These are phyloP conservation scores for Prosopis cineraria DNA, from an alignment of 306 rosid species.

Conservation along the genomic window DNA sequence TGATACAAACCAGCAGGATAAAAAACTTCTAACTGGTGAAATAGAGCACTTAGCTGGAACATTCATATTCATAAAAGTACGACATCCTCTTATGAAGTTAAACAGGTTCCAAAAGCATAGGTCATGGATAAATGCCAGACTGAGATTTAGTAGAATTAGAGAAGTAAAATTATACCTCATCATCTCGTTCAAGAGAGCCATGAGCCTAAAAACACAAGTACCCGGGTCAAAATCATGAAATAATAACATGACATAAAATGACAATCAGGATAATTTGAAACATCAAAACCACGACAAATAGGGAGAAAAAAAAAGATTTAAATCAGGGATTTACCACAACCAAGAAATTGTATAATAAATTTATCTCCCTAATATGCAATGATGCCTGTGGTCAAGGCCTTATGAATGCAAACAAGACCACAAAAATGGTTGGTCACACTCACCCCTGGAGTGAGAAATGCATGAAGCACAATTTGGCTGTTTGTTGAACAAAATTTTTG, in stretches of 20 bases:
- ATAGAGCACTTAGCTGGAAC: neutral
- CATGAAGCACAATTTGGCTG: neutral
- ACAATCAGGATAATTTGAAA: constrained; percentile 16
- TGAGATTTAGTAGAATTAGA: constrained; percentile 5
- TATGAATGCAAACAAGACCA: constrained; percentile 2
- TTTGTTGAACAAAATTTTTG: constrained; percentile 6
- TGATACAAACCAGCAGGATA: neutral
- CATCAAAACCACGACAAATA: constrained; percentile 17
- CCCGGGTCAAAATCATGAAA: constrained; percentile 25
- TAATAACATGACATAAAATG: constrained; percentile 2
- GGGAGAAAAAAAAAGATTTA: neutral
- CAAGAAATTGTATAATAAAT: constrained; percentile 13
- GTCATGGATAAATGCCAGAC: neutral
- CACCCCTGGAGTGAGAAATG: neutral
- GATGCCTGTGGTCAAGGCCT: neutral
- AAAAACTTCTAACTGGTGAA: neutral
- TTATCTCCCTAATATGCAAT: constrained; percentile 11
- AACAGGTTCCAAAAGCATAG: neutral
- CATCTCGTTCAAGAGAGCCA: constrained; percentile 95
- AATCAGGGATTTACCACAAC: constrained; percentile 11
- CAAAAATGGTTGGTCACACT: neutral
- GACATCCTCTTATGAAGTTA: neutral
- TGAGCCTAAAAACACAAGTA: constrained; percentile 70
- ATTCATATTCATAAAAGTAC: neutral
- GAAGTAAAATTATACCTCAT: constrained; percentile 67